Evolutionary conservation across 495 filamentous ascomycete genomes (phyloP).

Genomic region (Penicillium maclennaniae): DNA sequence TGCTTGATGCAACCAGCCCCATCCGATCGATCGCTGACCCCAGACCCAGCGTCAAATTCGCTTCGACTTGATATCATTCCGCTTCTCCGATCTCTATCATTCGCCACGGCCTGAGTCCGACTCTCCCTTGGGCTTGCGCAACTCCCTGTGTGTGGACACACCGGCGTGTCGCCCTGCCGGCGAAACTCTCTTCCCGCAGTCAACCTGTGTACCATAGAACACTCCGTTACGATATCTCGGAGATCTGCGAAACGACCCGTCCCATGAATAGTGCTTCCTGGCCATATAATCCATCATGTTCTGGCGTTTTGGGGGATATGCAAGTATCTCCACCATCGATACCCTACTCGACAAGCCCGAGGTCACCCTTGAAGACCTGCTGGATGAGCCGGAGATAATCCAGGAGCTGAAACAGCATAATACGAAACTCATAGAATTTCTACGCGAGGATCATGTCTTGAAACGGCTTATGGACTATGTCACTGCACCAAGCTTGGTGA

Average conservation of each 20-base stretch:
- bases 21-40: constrained; percentile 25
- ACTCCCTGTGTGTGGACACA: constrained; percentile 19
- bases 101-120: not conserved
- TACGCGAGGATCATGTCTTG: constrained; percentile 83
- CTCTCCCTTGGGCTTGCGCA: constrained; percentile 2
- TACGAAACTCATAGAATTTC: constrained; percentile 92
- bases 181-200: constrained; percentile 7
- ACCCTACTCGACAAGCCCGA: constrained; percentile 93
- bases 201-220: constrained; percentile 29
- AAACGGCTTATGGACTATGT: constrained; percentile 89
- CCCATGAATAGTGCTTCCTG: constrained; percentile 40
- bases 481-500: constrained; percentile 65
- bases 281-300: constrained; percentile 74
- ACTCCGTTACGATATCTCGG: constrained; percentile 28
- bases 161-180: constrained; percentile 19
- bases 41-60: constrained; percentile 32
- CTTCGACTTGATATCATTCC: constrained; percentile 21
- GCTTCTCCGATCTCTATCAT: not conserved
- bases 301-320: constrained; percentile 98
- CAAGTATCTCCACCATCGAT: constrained; percentile 93
- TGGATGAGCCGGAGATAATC: constrained; percentile 93
- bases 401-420: constrained; percentile 98
- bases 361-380: constrained; percentile 89
- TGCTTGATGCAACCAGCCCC: constrained; percentile 20
- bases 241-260: constrained; percentile 28